Conservation (phyloP, 192 early-diverging fungal species). For the Podila epicladia region DNA sequence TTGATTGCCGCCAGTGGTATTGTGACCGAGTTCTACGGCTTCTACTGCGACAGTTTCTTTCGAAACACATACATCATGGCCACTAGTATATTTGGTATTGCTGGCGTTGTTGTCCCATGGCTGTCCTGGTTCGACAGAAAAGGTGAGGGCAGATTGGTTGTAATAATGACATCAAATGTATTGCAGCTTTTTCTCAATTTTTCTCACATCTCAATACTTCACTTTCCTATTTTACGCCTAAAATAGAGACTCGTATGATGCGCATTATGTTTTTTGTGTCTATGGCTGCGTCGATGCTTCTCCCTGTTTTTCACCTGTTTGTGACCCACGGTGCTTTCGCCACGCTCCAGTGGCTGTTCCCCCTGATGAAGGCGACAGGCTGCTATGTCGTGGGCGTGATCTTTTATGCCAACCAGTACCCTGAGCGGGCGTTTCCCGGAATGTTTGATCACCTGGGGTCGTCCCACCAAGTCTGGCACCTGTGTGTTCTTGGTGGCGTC, state of each 20-base stretch:
- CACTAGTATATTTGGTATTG: constrained; percentile 56
- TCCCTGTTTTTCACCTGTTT: constrained; percentile 61
- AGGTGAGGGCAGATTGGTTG: constrained; percentile 11
- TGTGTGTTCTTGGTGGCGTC: constrained; percentile 68
- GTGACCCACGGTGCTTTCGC: constrained; percentile 47
- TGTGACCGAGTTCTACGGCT: constrained; percentile 67
- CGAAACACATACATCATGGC: constrained; percentile 59
- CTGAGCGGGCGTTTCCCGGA: constrained; percentile 65
- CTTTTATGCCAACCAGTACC: constrained; percentile 66
- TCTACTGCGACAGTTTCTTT: constrained; percentile 57
- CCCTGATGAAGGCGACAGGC: constrained; percentile 55
- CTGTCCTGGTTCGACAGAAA: constrained; percentile 62
- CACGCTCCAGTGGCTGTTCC: constrained; percentile 55
- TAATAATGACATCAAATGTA: background rate
- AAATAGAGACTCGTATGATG: constrained; percentile 42
- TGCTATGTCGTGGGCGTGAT: constrained; percentile 63
- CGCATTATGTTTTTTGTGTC: constrained; percentile 65
- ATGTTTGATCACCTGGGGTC: constrained; percentile 64
- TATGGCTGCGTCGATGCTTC: constrained; percentile 54
- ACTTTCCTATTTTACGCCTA: background rate
- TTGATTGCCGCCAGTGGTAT: constrained; percentile 68
- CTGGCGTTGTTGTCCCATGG: constrained; percentile 61
- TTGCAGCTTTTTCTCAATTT: background rate
- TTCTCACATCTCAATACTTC: background rate
- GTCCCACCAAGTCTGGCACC: constrained; percentile 68